Base-by-base conservation (phyloP, 495 filamentous ascomycete species). In the Aspergillus homomorphus region DNA sequence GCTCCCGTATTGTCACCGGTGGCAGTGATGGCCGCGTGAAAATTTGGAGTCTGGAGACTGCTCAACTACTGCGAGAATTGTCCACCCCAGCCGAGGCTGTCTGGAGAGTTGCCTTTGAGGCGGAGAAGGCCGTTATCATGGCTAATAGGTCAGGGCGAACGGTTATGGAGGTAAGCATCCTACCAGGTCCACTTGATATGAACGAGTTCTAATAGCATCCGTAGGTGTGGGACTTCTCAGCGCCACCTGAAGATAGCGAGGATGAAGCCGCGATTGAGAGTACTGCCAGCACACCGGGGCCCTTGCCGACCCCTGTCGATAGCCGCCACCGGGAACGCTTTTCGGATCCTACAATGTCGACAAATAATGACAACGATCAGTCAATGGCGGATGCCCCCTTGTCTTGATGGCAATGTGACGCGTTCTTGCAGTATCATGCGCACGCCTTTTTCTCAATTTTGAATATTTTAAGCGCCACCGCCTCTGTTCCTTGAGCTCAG, bases 101-200 rank as follows among this genome's bases (percentile, higher is more conserved):
- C 3, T 98, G 94, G 94, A 82, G 95, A 51, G 94, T 98, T 24
- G 95, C 94, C 1, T 98, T 98, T 69, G 94, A 98, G 69, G 92
- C 96, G 51, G 95, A 98, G 73, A 97, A 96, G 68, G 93, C 91
- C 53, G 92, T 98, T 18, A 92, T 97, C 41, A 92, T 98, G 84
- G 93, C 94, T 3, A 87, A 87, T 62, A 82, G 94, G 57, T 83
- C 82, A 23, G 84, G 83, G 48, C 82, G 90, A 54, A 98, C 95
- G 1, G 88, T 97, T 55, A 98, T 98, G 94, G 94, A 98, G 87
- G 94, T 96, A 65, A 57, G 65, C 16, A 30, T 65, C 58, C 8
- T 45, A 48, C 19, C 56, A 26, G 21, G 45, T 43, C 55, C 20
- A n/a, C 7, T 50, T 58, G 55, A 66, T 43, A 2, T 1, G 9